Conservation (phyloP, 2,329 filamentous ascomycete species). For the Calonectria ilicicola region DNA sequence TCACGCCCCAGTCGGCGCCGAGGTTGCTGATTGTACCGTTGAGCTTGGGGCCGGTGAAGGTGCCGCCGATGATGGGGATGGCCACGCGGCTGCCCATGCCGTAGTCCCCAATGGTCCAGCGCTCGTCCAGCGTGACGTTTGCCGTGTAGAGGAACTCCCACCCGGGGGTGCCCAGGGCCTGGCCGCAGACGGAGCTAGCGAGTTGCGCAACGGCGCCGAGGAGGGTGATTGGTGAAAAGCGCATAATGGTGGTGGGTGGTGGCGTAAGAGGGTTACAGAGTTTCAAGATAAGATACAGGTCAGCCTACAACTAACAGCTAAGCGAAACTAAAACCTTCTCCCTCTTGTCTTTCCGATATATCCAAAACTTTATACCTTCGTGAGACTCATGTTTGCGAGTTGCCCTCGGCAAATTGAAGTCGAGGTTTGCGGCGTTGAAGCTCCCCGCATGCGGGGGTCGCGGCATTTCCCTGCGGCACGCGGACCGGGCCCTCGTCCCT, state of each 20-base stretch:
- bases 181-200: neutral
- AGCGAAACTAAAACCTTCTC: neutral
- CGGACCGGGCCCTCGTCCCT: neutral
- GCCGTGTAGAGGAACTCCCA: slow-evolving; percentile 39
- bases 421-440: neutral
- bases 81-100: slow-evolving; percentile 37
- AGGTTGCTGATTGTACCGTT: slow-evolving; percentile 44
- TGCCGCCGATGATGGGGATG: slow-evolving; percentile 50
- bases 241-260: neutral
- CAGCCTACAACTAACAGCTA: neutral
- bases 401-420: slow-evolving; percentile 6
- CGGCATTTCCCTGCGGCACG: slow-evolving; percentile 14
- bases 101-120: slow-evolving; percentile 39
- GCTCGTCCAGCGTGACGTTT: slow-evolving; percentile 34
- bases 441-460: slow-evolving; percentile 13
- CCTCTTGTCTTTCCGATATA: neutral
- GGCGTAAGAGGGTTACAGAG: neutral
- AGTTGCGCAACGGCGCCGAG: neutral
- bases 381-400: neutral
- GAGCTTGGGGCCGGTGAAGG: slow-evolving; percentile 50
- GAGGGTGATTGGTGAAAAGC: neutral
- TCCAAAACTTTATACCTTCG: slow-evolving; percentile 3
- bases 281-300: neutral
- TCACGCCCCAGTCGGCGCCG: slow-evolving; percentile 53
- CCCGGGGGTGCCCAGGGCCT: slow-evolving; percentile 29